Evolutionary conservation across 768 basidiomycete species (phyloP), one percentile per base, ranked within the genome.

Genomic region (Multifurca ochricompacta): DNA sequence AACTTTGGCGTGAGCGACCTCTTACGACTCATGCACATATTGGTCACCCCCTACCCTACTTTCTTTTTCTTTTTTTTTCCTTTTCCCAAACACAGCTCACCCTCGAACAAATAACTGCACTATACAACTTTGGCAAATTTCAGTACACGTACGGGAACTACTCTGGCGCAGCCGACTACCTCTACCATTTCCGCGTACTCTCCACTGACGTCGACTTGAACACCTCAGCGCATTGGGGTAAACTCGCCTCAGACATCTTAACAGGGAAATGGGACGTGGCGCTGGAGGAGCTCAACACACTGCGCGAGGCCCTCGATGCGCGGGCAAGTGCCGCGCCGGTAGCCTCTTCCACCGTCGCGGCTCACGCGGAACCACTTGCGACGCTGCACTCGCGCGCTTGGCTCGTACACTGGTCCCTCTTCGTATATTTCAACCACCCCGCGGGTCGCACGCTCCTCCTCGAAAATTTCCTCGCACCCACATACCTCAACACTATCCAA

Each of bases 111-210:
- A 96, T 98, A 67, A 89, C 85, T 39, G 89, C 90, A 1, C 75
- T 99, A 8, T 98, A 99, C 76, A 91, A 93, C 73, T 97, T 95
- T 71, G 96, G 96, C 50, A 88, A 97, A 67, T 98, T 94, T 75
- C 94, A 96, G 73, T 99, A 91, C 72, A 90, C 95, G n/a, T 91
- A 91, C 68, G 96, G 96, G 40, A 91, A 92, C 70, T 99, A 99
- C 75, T 86, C 84, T 63, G 90, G 90, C 45, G 93, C 96, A 14
- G 93, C 94, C 44, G 92, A 97, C 70, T 98, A 96, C 73, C 78
- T 99, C 52, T 97, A 98, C 76, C 95, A 98, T 68, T 99, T 98
- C 78, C 91, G 94, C 52, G 87, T 98, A 21, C 84, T 99, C 57
- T 95, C 94, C 44, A 96, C 93, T 53, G 91, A 95, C 68, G 77